Conservation (phyloP, 306 rosid genomes). For the Myrica gale region DNA sequence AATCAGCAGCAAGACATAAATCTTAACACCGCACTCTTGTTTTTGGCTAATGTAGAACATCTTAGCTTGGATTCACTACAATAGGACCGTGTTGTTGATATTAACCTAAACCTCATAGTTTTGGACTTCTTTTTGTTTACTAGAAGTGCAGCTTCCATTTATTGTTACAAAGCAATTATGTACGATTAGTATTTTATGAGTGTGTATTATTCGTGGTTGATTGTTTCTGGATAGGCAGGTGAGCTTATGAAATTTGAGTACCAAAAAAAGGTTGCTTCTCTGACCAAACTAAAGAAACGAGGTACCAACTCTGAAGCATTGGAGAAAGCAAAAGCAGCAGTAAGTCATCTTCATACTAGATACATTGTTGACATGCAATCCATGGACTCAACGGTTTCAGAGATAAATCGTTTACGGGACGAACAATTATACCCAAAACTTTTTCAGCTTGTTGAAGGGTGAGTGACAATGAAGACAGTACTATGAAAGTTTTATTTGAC, state of each 20-base stretch:
- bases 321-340: conserved; percentile 89
- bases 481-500: conserved; percentile 1
- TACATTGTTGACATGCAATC: conserved; percentile 99
- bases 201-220: conserved; percentile 17
- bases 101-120: not conserved
- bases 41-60: not conserved
- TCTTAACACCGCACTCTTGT: not conserved
- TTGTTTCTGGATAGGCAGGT: conserved; percentile 68
- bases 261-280: conserved; percentile 73
- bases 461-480: conserved; percentile 40
- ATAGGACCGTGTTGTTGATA: not conserved
- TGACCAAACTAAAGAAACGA: conserved; percentile 72
- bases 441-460: conserved; percentile 84
- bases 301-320: conserved; percentile 63
- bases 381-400: conserved; percentile 94
- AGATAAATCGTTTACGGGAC: conserved; percentile 86
- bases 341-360: conserved; percentile 93
- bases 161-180: not conserved
- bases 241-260: conserved; percentile 87
- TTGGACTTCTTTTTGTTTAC: not conserved
- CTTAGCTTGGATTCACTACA: not conserved
- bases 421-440: conserved; percentile 80
- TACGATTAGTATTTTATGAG: not conserved
- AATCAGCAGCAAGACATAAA: not conserved
- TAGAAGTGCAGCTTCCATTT: not conserved